Conservation (phyloP, 345 rosid genomes). For the Acer campestre region DNA sequence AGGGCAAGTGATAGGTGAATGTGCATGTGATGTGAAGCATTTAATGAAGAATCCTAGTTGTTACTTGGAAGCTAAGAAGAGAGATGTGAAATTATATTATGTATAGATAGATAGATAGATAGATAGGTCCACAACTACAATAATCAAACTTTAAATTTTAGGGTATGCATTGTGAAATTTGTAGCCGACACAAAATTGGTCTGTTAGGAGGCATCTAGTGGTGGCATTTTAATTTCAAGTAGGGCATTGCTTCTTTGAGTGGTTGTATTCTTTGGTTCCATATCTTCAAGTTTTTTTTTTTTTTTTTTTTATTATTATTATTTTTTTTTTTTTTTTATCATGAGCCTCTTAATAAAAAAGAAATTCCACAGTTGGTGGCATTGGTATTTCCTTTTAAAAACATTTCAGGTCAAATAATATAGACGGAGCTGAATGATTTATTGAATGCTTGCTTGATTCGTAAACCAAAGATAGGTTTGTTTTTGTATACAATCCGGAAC, state of each 20-base stretch:
- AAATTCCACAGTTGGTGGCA: not conserved
- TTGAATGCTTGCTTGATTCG: not conserved
- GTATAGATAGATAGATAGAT: not conserved
- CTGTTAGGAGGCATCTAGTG: conserved; percentile 10
- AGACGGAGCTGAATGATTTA: too few species aligned
- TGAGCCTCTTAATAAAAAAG: not conserved
- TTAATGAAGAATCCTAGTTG: conserved; percentile 3
- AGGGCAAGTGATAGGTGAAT: not conserved
- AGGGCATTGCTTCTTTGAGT: conserved; percentile 19
- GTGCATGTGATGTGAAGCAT: not conserved
- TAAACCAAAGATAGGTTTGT: too few species aligned
- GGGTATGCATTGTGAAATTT: not conserved
- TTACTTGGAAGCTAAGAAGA: not conserved
- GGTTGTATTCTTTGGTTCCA: conserved; percentile 12
- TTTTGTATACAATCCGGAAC: too few species aligned
- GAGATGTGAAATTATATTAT: not conserved
- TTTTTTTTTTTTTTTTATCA: too few species aligned
- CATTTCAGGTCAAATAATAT: not conserved
- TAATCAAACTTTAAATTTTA: not conserved
- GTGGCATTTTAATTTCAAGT: conserved; percentile 19
- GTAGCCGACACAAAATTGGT: conserved; percentile 12
- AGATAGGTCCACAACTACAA: not conserved
- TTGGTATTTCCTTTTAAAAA: not conserved
- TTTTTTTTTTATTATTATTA: too few species aligned
- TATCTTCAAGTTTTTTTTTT: too few species aligned